These are phyloP conservation scores for Mycena maculata DNA, from an alignment of 768 basidiomycete species.

Conservation along the genomic window DNA sequence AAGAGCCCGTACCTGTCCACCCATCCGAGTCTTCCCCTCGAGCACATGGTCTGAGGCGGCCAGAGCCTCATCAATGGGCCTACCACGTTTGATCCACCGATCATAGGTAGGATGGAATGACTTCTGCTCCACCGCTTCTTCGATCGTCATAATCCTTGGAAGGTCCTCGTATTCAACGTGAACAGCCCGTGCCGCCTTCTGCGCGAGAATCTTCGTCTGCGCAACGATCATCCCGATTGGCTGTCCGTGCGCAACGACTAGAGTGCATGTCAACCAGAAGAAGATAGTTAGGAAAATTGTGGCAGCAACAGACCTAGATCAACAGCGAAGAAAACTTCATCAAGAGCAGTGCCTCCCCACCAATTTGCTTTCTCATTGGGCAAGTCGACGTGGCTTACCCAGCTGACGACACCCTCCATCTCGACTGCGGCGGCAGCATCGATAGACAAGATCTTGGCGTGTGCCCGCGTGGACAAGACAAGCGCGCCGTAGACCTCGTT, in stretches of 20 bases:
- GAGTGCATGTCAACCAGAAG: too few species aligned
- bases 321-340: constrained; percentile 30
- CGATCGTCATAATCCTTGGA: constrained; percentile 33
- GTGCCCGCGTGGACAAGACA: constrained; percentile 32
- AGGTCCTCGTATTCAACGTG: constrained; percentile 35
- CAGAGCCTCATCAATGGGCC: constrained; percentile 29
- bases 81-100: constrained; percentile 30
- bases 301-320: constrained; percentile 17
- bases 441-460: constrained; percentile 36
- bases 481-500: constrained; percentile 35
- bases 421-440: constrained; percentile 27
- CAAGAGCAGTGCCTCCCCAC: constrained; percentile 32
- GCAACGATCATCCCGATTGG: constrained; percentile 36
- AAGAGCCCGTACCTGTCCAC: constrained; percentile 28
- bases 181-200: constrained; percentile 36
- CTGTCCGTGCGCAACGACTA: constrained; percentile 32
- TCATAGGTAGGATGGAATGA: constrained; percentile 35
- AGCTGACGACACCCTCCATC: constrained; percentile 34
- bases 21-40: constrained; percentile 33
- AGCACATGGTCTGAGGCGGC: constrained; percentile 32
- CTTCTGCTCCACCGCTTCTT: constrained; percentile 29
- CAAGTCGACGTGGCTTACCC: constrained; percentile 31
- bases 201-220: constrained; percentile 35
- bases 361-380: constrained; percentile 35
- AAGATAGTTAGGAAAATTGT: too few species aligned